These are phyloP conservation scores for Neurospora sublineolata DNA, from an alignment of 495 filamentous ascomycete species.

Conservation along the genomic window DNA sequence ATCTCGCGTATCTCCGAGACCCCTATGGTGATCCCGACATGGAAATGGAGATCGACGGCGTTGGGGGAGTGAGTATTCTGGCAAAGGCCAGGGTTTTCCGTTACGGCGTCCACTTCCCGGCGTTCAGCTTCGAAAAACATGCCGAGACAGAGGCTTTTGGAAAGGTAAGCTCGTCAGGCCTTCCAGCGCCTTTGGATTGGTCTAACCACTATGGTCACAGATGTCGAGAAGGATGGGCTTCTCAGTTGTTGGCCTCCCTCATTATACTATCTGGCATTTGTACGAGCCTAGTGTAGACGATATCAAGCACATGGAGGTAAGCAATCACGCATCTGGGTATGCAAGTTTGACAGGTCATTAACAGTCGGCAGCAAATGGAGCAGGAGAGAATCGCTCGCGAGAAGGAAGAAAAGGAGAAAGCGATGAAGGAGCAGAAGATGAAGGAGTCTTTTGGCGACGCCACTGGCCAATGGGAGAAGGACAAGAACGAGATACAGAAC, in stretches of 20 bases:
- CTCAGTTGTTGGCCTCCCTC: conserved; percentile 91
- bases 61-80: conserved; percentile 94
- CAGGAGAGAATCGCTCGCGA: conserved; percentile 62
- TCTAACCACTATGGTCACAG: conserved; percentile 40
- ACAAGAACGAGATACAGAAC: conserved; percentile 64
- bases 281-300: conserved; percentile 98
- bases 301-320: conserved; percentile 85
- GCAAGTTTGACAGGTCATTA: conserved; percentile 7
- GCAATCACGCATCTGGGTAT: conserved; percentile 5
- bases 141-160: conserved; percentile 98
- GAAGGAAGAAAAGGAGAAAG: conserved; percentile 57
- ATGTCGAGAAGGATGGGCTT: conserved; percentile 95
- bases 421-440: conserved; percentile 52
- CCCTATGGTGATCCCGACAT: conserved; percentile 97
- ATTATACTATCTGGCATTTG: conserved; percentile 99
- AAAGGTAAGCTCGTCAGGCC: conserved; percentile 52
- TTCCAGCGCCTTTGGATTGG: background rate
- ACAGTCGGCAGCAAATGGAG: conserved; percentile 62
- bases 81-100: conserved; percentile 93
- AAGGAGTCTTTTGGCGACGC: conserved; percentile 60
- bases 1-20: conserved; percentile 93
- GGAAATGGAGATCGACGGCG: conserved; percentile 99
- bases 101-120: conserved; percentile 91
- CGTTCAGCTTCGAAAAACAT: conserved; percentile 98
- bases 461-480: conserved; percentile 67